Evolutionary conservation across 768 basidiomycete species (phyloP), one percentile per base, ranked within the genome.

Genomic region (Mycena kentingensis): DNA sequence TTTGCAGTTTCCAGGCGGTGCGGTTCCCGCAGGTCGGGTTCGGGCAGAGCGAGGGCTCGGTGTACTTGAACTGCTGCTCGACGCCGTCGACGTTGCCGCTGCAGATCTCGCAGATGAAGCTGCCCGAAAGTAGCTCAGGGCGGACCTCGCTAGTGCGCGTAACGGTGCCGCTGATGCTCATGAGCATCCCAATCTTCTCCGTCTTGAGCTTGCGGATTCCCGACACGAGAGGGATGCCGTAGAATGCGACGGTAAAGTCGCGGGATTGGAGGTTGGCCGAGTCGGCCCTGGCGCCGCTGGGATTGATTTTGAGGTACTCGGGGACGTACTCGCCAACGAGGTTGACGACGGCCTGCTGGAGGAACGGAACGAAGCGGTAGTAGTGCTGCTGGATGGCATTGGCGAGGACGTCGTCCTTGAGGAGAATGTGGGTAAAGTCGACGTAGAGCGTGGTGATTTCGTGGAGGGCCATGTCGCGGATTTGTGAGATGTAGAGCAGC

Each of bases 41-140:
- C 16, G 92, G 97, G 66, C 97, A 99, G 36, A 98, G 74, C 46
- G 83, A 84, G 11, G 97, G 97, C 93, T 98, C 97, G 18, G 97
- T 99, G 67, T 98, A 98, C 67, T 98, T 99, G 81, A 99, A 99
- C 67, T 99, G 97, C 67, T 99, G 97, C 66, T 99, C 97, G 42
- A 99, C 86, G 64, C 98, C 96, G 49, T 88, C 83, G 22, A 98
- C 87, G 11, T 88, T 75, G 26, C 89, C 91, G 39, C 83, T 80
- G 65, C 97, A 99, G 36, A 87, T 80, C 69, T 92, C 88, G 62
- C 97, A 99, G 41, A 88, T 83, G 67, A 97, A 99, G 52, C 90
- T 94, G 18, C 96, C 97, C 63, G 81, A 94, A 18, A 98, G 76
- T 43, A 99, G 72, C 70, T 98, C 97, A 2, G 97, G 97, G 26